These are phyloP conservation scores for Zoysia matrella DNA, from an alignment of 202 grass and related monocot species.

Conservation along the genomic window DNA sequence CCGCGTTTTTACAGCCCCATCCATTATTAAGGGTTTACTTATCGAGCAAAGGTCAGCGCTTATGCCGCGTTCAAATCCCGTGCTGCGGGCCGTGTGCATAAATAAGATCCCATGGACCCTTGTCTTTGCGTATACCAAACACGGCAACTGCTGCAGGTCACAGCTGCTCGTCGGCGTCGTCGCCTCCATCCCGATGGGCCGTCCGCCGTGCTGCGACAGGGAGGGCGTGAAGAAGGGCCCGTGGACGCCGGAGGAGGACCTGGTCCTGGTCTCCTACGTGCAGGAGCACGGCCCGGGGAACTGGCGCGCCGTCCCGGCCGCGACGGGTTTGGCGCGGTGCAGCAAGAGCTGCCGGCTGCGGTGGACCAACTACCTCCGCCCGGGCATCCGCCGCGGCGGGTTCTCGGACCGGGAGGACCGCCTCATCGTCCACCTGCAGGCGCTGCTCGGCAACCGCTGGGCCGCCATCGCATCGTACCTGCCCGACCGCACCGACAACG, in stretches of 20 bases:
- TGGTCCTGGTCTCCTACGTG: slow-evolving; percentile 79
- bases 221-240: slow-evolving; percentile 83
- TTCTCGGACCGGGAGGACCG: slow-evolving; percentile 69
- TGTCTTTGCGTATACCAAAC: too few relatives aligned
- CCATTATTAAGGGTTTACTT: too few relatives aligned
- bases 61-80: too few relatives aligned
- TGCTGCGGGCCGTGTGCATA: too few relatives aligned
- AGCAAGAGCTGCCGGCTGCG: slow-evolving; percentile 83
- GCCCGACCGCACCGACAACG: slow-evolving; percentile 87
- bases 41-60: too few relatives aligned
- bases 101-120: too few relatives aligned
- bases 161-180: too few relatives aligned
- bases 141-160: too few relatives aligned
- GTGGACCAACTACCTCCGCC: slow-evolving; percentile 82
- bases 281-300: slow-evolving; percentile 84
- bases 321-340: slow-evolving; percentile 60
- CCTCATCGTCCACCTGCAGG: slow-evolving; percentile 55
- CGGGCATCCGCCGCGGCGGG: slow-evolving; percentile 66
- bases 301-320: slow-evolving; percentile 68
- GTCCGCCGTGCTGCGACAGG: slow-evolving; percentile 72
- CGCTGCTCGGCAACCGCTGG: too few relatives aligned
- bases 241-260: not conserved
- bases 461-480: too few relatives aligned
- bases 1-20: too few relatives aligned
- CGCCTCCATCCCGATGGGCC: slow-evolving; percentile 38